Conservation (phyloP, 495 filamentous ascomycete genomes). For the Trichoderma orchidacearum region DNA sequence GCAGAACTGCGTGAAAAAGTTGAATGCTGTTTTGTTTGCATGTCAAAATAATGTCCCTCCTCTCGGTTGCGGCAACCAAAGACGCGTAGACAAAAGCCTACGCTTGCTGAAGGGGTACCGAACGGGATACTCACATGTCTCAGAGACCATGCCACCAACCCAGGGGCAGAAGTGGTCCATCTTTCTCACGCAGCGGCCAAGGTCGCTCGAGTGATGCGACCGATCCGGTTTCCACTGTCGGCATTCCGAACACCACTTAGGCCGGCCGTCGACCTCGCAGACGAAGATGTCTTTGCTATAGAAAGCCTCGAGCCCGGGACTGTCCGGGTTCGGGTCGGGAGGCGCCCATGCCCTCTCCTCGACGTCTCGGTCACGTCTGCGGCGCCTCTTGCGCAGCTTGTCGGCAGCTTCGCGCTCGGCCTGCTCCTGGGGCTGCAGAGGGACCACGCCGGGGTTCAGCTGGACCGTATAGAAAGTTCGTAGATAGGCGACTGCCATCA, state of each 20-base stretch:
- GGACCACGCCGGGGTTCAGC: slow-evolving; percentile 55
- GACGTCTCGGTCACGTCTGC: slow-evolving; percentile 17
- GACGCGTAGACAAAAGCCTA: no score
- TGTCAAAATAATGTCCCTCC: neutral
- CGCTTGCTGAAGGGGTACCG: neutral
- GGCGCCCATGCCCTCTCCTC: slow-evolving; percentile 17
- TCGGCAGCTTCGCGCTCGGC: slow-evolving; percentile 9
- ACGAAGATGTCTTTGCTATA: slow-evolving; percentile 72
- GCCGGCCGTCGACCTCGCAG: slow-evolving; percentile 65
- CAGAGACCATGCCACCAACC: slow-evolving; percentile 81
- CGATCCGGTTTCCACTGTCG: slow-evolving; percentile 74
- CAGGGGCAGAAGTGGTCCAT: slow-evolving; percentile 97
- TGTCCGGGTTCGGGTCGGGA: slow-evolving; percentile 25
- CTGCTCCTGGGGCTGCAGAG: slow-evolving; percentile 28
- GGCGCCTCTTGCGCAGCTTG: slow-evolving; percentile 10
- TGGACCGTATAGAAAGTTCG: slow-evolving; percentile 52
- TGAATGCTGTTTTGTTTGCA: slow-evolving; percentile 40
- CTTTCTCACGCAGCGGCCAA: slow-evolving; percentile 65
- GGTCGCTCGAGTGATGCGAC: slow-evolving; percentile 70
- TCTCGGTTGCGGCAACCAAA: no score
- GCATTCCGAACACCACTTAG: slow-evolving; percentile 69
- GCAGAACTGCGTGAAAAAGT: slow-evolving; percentile 82
- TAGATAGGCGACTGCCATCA: slow-evolving; percentile 52
- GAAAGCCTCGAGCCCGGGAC: slow-evolving; percentile 41
- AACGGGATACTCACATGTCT: slow-evolving; percentile 36